phyloP scores from a whole-genome alignment of 768 basidiomycete species.

The Pleurotus ostreatus region DNA sequence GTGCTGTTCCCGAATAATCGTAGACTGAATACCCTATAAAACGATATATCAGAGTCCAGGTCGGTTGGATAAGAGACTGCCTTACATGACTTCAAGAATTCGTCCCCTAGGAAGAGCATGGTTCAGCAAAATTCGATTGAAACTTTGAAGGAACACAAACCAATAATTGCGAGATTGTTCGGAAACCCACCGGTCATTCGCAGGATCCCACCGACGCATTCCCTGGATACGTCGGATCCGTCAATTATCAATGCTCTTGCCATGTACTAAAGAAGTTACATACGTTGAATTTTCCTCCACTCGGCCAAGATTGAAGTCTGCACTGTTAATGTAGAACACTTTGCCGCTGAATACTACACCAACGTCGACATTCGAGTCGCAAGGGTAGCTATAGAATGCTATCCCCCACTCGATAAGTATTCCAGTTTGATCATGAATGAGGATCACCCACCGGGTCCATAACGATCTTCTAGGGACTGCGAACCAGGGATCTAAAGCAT shows the following conservation, averaged over 20 bases:
- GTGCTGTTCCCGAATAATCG: constrained; percentile 49
- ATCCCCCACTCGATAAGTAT: background rate
- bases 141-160: constrained; percentile 20
- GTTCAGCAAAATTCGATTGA: background rate
- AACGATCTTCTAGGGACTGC: constrained; percentile 29
- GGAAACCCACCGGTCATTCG: constrained; percentile 43
- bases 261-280: background rate
- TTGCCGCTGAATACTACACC: constrained; percentile 42
- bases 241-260: background rate
- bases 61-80: background rate
- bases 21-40: constrained; percentile 54
- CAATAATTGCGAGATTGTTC: constrained; percentile 53
- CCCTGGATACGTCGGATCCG: constrained; percentile 22
- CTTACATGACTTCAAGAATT: constrained; percentile 67
- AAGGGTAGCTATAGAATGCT: constrained; percentile 58
- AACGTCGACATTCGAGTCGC: constrained; percentile 29
- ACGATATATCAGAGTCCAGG: background rate
- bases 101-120: constrained; percentile 36
- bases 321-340: constrained; percentile 34
- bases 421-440: background rate
- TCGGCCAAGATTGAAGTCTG: constrained; percentile 56
- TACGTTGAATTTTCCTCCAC: constrained; percentile 20
- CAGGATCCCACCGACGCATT: constrained; percentile 56
- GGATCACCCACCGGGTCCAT: constrained; percentile 33
- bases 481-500: constrained; percentile 48